These are phyloP conservation scores for Ophiocordyceps unilateralis DNA, from an alignment of 2,329 filamentous ascomycete species.

Conservation along the genomic window DNA sequence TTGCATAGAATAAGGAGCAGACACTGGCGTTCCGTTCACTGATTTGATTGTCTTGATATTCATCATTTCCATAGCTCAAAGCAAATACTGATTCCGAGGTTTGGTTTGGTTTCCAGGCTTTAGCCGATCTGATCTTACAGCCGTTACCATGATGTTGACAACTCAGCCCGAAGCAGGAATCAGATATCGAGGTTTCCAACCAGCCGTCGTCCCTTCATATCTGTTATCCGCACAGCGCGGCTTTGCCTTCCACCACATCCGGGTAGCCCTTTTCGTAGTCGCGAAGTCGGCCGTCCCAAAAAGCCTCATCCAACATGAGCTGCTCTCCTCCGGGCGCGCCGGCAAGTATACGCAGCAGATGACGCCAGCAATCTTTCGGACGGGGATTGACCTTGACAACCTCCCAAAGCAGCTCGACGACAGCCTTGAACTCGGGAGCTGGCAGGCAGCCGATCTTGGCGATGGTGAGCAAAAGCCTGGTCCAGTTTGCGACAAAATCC, in stretches of 20 bases:
- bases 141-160: background rate
- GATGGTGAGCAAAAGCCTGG: slow-evolving; percentile 3
- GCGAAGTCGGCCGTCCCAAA: background rate
- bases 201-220: background rate
- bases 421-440: background rate
- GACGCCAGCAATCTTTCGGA: background rate
- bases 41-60: no score
- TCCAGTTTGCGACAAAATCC: slow-evolving; percentile 4
- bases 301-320: background rate
- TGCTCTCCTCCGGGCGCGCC: background rate
- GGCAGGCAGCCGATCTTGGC: slow-evolving; percentile 4
- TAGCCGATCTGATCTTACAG: background rate
- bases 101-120: no score
- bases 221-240: background rate
- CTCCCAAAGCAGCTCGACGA: background rate
- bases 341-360: background rate
- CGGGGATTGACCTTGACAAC: background rate
- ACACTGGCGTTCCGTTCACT: no score
- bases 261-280: background rate
- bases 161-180: no score
- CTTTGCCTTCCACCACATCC: background rate
- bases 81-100: no score
- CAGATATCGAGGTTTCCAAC: no score
- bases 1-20: no score
- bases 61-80: no score